These are phyloP conservation scores for Talaromyces sp. DNA, from an alignment of 2,329 filamentous ascomycete species.

Conservation along the genomic window DNA sequence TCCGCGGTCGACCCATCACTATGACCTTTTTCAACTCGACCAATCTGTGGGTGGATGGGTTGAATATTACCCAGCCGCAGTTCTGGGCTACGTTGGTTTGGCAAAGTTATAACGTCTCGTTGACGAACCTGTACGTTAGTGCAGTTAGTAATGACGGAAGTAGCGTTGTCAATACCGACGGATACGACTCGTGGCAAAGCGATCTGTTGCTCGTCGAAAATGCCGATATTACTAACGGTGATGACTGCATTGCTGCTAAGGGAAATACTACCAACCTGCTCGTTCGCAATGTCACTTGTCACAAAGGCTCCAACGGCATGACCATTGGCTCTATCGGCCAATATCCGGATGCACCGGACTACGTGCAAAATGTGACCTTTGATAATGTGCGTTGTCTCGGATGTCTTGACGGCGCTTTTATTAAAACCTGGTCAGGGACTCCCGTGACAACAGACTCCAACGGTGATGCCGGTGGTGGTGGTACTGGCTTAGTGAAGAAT, in stretches of 20 bases:
- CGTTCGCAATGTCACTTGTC: constrained; percentile 34
- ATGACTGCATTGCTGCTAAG: constrained; percentile 38
- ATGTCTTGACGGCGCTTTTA: constrained; percentile 18
- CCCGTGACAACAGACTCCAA: constrained; percentile 15
- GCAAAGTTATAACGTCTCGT: constrained; percentile 45
- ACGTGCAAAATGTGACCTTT: constrained; percentile 34
- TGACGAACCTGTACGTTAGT: constrained; percentile 49
- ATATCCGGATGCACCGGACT: constrained; percentile 27
- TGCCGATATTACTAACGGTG: constrained; percentile 33
- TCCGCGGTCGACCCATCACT: constrained; percentile 45
- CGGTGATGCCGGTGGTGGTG: constrained; percentile 18
- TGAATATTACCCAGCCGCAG: constrained; percentile 46
- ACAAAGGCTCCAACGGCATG: constrained; percentile 29
- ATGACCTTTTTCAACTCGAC: constrained; percentile 48
- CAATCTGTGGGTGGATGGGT: constrained; percentile 43
- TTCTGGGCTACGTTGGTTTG: constrained; percentile 47
- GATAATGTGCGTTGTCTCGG: constrained; percentile 21
- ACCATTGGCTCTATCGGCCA: constrained; percentile 37
- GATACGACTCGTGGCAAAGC: constrained; percentile 48
- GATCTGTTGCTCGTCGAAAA: constrained; percentile 41
- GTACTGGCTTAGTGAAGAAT: constrained; percentile 18
- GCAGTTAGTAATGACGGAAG: constrained; percentile 41
- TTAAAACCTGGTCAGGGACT: constrained; percentile 21
- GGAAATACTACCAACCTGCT: constrained; percentile 36
- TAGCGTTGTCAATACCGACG: constrained; percentile 47